Evolutionary conservation across 176 grass and related monocot species (phyloP).

Genomic region (Triticum aestivum): DNA sequence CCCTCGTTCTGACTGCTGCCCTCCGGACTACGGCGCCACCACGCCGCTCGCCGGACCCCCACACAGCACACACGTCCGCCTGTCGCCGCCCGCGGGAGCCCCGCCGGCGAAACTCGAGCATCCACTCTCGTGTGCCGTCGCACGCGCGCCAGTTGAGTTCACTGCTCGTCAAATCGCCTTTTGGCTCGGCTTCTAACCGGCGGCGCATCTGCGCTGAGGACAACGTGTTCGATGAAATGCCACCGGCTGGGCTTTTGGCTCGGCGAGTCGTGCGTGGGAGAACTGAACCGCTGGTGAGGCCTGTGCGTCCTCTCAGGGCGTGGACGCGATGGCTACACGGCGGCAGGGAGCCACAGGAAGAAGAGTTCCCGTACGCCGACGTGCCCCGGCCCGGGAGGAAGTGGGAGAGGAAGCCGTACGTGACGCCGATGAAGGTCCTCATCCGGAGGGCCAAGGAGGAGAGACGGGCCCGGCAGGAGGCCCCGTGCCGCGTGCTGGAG

Average conservation of each 20-base stretch:
- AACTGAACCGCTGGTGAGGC: neutral
- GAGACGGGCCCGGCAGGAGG: slow-evolving; percentile 39
- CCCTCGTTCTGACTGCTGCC: neutral
- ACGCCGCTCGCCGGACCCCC: neutral
- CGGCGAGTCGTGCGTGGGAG: neutral
- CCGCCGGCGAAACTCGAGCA: neutral
- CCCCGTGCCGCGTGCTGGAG: slow-evolving; percentile 60
- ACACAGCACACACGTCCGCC: neutral
- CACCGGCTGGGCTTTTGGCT: neutral
- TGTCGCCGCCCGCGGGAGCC: neutral
- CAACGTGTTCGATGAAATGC: slow-evolving; percentile 25
- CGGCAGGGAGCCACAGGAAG: neutral
- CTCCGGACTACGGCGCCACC: neutral
- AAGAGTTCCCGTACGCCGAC: slow-evolving; percentile 34
- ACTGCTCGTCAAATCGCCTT: neutral
- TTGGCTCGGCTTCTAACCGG: neutral
- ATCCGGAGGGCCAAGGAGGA: slow-evolving; percentile 66
- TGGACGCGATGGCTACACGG: neutral
- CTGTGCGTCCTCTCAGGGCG: neutral
- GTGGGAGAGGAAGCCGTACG: slow-evolving; percentile 66
- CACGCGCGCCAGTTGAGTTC: neutral
- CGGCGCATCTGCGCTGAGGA: neutral
- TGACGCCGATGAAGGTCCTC: slow-evolving; percentile 62
- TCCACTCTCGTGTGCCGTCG: neutral
- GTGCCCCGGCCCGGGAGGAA: slow-evolving; percentile 52